Evolutionary conservation across 179 eudicot species (phyloP), one percentile per base, ranked within the genome.

Genomic region (Sideroxylon spinosum): DNA sequence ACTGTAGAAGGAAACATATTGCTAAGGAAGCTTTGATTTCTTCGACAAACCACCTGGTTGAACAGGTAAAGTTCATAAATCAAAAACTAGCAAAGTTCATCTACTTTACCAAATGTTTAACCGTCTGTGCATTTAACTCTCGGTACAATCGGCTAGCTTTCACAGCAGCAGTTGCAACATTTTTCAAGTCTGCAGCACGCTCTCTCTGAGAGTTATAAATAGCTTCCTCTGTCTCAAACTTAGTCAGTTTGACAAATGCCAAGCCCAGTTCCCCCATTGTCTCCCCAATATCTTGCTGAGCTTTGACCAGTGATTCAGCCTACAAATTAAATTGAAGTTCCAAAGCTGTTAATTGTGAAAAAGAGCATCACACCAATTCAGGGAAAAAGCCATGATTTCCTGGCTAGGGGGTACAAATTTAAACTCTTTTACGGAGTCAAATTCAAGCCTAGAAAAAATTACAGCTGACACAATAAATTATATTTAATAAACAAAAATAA

Each of bases 281-380:
- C 78, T 93, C 94, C 62, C 94, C 98, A 81, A 88, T 89, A 80
- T 93, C 99, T 82, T 93, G 98, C 78, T 93, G 97, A 72, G 91
- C 93, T 86, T 95, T 95, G 63, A 91, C 97, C 79, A 95, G 91
- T 48, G 93, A 84, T 86, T 95, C 99, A 60, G 99, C 97, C 97
- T 94, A 87, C 76, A 20, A 37, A 61, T 53, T 9, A 37, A 65
- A 65, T 55, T 12, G 46, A 76, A 28, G 25, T 25, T 26, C 26
- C 50, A 66, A 65, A 64, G 26, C 8, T 63, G 9, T 64, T 37
- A 37, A 37, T 37, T 37, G 44, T 37, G 44, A 37, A 37, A 4
- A 37, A 3, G 44, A 37, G 6, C 44, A 3, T 29, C 44, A 37
- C 44, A 6, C 44, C 44, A 37, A 37, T 37, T 37, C 44, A 37